A percentile compares a stretch with the other conserved stretches of the same genome.
phyloP scores from a whole-genome alignment of 192 early-diverging fungal species.

The Gaertneriomyces semiglobifer region DNA sequence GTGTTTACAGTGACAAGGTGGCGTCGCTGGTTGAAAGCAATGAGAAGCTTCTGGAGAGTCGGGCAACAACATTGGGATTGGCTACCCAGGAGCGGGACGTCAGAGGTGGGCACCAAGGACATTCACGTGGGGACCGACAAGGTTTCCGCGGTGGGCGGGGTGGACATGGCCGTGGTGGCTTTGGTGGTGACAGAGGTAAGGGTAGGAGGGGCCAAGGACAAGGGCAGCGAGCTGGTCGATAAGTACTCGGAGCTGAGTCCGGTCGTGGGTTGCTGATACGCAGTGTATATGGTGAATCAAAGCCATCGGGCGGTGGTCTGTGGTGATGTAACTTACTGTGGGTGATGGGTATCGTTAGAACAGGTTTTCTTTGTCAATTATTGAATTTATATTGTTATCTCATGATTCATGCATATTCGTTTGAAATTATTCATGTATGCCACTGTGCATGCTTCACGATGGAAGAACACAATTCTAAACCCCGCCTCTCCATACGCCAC shows the following conservation, averaged over 20 bases:
- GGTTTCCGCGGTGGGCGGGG: constrained; percentile 23
- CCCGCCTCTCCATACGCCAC: too few relatives aligned
- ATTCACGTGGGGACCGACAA: not conserved
- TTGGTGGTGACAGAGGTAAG: constrained; percentile 17
- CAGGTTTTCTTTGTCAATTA: too few relatives aligned
- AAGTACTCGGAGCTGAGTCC: not conserved
- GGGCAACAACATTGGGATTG: constrained; percentile 29
- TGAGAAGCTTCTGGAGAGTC: constrained; percentile 78
- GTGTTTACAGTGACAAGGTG: constrained; percentile 85
- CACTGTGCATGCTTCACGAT: too few relatives aligned
- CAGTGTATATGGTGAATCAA: too few relatives aligned
- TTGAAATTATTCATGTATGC: too few relatives aligned
- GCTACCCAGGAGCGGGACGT: constrained; percentile 32
- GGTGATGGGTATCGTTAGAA: too few relatives aligned
- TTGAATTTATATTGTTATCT: too few relatives aligned
- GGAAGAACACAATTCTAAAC: too few relatives aligned
- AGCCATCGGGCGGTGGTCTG: too few relatives aligned
- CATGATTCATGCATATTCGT: too few relatives aligned
- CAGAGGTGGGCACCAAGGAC: not conserved
- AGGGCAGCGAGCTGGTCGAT: constrained; percentile 16
- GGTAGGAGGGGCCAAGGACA: constrained; percentile 5
- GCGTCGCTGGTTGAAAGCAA: constrained; percentile 80
- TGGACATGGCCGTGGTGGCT: constrained; percentile 21
- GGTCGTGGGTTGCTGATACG: too few relatives aligned
- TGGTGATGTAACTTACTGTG: too few relatives aligned